Base-by-base conservation (phyloP, 768 basidiomycete species). In the Termitomyces sp. region DNA sequence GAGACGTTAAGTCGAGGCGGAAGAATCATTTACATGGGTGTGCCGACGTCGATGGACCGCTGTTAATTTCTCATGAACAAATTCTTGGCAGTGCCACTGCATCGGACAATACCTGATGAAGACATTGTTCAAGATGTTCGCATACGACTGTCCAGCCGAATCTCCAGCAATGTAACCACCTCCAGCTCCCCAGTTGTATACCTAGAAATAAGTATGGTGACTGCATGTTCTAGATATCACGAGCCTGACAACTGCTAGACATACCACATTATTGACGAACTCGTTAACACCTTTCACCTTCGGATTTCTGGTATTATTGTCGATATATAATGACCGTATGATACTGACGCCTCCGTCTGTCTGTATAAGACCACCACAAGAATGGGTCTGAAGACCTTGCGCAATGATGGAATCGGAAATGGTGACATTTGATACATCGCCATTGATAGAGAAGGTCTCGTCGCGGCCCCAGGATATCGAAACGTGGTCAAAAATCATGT, bases 401-500 rank as follows among this genome's bases (percentile, higher is more conserved):
- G 71, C 67, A 38, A 72, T 72, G 57, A 72, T 71, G n/a, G 66
- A 70, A 51, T 72, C 69, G 19, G 64, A 67, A 21, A 72, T 71
- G 12, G 70, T 72, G 47, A 70, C 50, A 51, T 71, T 71, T 11
- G 70, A 63, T n/a, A 71, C 70, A 48, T 70, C 68, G 3, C 70
- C 70, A 38, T 69, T 71, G 55, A 71, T 71, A 17, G 67, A 69
- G 57, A 71, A 71, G 14, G 65, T 69, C 53, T 71, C 70, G 56
- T 71, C 70, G 9, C 70, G 65, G 10, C 68, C 68, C 70, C 70
- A 71, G 4, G 67, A 70, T 11, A 68, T 67, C 9, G 66, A 67
- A 45, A 71, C 67, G 58, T 71, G 70, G 59, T 71, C 70, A 32
- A 71, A 71, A 22, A 71, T 70, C 70, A 71, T 71, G 48, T 70